phyloP scores from a whole-genome alignment of 176 grass and related monocot species.

The Musa troglodytarum region DNA sequence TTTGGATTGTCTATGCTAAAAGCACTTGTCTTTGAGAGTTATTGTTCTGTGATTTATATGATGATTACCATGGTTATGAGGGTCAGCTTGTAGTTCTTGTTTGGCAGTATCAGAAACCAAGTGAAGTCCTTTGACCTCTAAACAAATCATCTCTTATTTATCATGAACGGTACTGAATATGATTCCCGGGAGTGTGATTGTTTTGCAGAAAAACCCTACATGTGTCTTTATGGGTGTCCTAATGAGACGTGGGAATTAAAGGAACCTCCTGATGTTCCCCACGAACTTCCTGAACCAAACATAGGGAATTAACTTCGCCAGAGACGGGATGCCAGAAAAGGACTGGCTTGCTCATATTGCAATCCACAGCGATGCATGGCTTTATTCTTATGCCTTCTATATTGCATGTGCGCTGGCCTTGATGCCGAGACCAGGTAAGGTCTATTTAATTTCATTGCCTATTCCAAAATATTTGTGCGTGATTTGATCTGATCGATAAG shows the following conservation, averaged over 20 bases:
- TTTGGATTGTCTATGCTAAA: too few relatives aligned
- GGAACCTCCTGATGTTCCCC: background rate
- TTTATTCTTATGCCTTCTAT: background rate
- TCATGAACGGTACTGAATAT: too few relatives aligned
- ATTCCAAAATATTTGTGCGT: background rate
- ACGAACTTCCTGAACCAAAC: background rate
- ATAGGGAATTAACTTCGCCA: constrained; percentile 3
- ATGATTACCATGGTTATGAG: too few relatives aligned
- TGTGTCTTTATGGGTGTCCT: background rate
- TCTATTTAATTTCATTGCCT: background rate
- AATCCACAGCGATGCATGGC: constrained; percentile 2
- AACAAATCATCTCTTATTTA: too few relatives aligned
- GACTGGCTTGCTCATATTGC: background rate
- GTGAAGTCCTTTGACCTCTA: too few relatives aligned
- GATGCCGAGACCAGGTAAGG: background rate
- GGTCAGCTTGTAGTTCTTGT: too few relatives aligned
- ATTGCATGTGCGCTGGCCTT: background rate
- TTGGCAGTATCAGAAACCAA: too few relatives aligned
- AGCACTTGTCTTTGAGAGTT: too few relatives aligned
- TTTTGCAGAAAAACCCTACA: too few relatives aligned
- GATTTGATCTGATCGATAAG: too few relatives aligned
- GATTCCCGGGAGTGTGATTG: too few relatives aligned
- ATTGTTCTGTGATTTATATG: too few relatives aligned
- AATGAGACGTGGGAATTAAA: constrained; percentile 2
- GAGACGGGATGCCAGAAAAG: constrained; percentile 1